These are phyloP conservation scores for Amauroascus niger DNA, from an alignment of 2,329 filamentous ascomycete species.

Conservation along the genomic window DNA sequence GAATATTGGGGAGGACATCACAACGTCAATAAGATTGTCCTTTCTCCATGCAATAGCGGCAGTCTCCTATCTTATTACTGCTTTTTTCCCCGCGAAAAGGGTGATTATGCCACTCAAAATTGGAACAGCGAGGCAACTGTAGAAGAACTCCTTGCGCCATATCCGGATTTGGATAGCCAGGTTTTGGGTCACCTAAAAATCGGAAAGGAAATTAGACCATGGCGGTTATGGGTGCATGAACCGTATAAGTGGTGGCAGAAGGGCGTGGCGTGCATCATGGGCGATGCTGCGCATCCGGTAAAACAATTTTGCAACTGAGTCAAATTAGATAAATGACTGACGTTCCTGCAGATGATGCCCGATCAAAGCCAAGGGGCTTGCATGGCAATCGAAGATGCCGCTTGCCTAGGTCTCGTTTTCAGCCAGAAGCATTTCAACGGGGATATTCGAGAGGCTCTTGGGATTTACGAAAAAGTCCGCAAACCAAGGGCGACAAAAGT, in stretches of 20 bases:
- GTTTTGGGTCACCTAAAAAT: slow-evolving; percentile 51
- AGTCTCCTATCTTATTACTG: slow-evolving; percentile 60
- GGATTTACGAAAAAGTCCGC: slow-evolving; percentile 45
- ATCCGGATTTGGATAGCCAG: slow-evolving; percentile 49
- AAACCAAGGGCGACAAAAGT: slow-evolving; percentile 48
- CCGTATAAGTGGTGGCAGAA: slow-evolving; percentile 52
- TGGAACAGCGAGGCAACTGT: slow-evolving; percentile 50
- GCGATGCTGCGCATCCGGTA: slow-evolving; percentile 58
- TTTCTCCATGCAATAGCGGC: slow-evolving; percentile 59
- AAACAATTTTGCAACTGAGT: slow-evolving; percentile 12
- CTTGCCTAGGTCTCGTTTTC: slow-evolving; percentile 54
- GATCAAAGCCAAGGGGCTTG: slow-evolving; percentile 61
- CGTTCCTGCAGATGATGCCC: slow-evolving; percentile 48
- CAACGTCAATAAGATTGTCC: slow-evolving; percentile 59
- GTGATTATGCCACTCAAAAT: slow-evolving; percentile 52
- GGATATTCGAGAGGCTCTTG: slow-evolving; percentile 41
- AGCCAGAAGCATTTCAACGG: slow-evolving; percentile 40
- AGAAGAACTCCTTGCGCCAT: slow-evolving; percentile 52
- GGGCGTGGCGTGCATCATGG: slow-evolving; percentile 47
- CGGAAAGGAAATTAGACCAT: slow-evolving; percentile 54
- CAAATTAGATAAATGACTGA: neutral
- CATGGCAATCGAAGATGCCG: slow-evolving; percentile 59
- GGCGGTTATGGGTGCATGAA: slow-evolving; percentile 56
- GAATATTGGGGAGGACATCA: slow-evolving; percentile 64
- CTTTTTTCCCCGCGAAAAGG: slow-evolving; percentile 53